These are phyloP conservation scores for Acer saccharum DNA, from an alignment of 345 rosid genomes.

Conservation along the genomic window DNA sequence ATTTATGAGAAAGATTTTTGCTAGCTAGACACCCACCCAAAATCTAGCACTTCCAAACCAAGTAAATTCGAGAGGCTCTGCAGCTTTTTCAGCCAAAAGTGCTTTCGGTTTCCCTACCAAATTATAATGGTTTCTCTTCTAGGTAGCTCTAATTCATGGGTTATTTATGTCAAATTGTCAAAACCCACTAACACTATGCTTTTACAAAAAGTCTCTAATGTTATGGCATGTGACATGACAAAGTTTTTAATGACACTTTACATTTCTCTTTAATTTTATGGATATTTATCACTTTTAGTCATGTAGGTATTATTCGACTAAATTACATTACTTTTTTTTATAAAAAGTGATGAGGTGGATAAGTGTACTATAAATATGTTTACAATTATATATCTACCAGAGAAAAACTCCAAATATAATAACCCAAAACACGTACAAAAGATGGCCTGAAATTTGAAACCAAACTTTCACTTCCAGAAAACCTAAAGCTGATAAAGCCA, in stretches of 20 bases:
- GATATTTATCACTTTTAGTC: too few relatives aligned
- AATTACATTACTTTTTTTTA: too few relatives aligned
- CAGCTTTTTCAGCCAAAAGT: constrained; percentile 32
- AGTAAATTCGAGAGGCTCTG: constrained; percentile 15
- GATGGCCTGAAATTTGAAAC: background rate
- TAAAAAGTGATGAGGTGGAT: too few relatives aligned
- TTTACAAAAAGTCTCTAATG: background rate
- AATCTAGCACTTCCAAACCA: constrained; percentile 4
- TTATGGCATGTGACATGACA: too few relatives aligned
- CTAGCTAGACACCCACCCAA: constrained; percentile 9
- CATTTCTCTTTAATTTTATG: too few relatives aligned
- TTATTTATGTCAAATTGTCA: background rate
- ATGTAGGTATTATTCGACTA: too few relatives aligned
- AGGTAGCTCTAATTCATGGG: constrained; percentile 4
- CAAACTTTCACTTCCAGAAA: background rate
- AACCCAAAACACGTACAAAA: background rate
- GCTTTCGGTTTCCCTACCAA: constrained; percentile 7
- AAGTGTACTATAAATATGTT: too few relatives aligned
- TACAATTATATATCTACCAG: too few relatives aligned
- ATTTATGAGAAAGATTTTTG: constrained; percentile 5
- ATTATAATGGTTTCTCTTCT: background rate
- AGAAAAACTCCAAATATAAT: too few relatives aligned
- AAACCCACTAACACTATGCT: background rate
- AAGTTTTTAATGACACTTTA: too few relatives aligned
- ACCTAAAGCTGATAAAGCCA: background rate